These are phyloP conservation scores for Exophiala calicioides DNA, from an alignment of 2,329 filamentous ascomycete species.

Conservation along the genomic window DNA sequence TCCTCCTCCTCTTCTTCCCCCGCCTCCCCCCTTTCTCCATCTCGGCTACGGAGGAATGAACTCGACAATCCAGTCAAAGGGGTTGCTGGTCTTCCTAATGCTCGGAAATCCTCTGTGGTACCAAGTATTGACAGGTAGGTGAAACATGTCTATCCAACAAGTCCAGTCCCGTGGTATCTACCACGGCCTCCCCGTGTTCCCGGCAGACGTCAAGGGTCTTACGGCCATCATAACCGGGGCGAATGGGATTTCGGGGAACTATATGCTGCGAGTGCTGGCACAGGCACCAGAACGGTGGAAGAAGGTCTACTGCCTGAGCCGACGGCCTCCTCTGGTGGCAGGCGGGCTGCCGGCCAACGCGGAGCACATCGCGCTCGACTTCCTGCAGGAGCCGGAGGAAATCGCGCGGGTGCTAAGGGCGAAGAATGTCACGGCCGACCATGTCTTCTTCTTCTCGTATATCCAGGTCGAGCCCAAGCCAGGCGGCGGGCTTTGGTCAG, in stretches of 20 bases:
- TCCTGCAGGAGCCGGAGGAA: conserved; percentile 35
- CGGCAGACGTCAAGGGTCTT: conserved; percentile 43
- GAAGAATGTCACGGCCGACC: conserved; percentile 38
- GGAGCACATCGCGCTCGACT: conserved; percentile 38
- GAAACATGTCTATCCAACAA: conserved; percentile 7
- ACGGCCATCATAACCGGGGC: conserved; percentile 56
- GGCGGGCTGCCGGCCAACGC: conserved; percentile 41
- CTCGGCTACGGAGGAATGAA: no score
- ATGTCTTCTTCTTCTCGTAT: conserved; percentile 58
- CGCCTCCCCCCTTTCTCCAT: no score
- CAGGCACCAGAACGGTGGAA: conserved; percentile 51
- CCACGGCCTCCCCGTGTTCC: conserved; percentile 51
- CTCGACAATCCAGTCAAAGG: no score
- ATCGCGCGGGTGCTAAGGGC: conserved; percentile 34
- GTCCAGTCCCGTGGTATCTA: conserved; percentile 45
- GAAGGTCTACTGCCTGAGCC: conserved; percentile 53
- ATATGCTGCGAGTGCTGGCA: conserved; percentile 52
- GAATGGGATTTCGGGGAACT: conserved; percentile 56
- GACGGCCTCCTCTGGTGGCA: conserved; percentile 47
- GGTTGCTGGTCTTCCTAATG: no score
- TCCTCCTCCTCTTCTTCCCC: no score
- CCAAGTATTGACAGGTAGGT: no score
- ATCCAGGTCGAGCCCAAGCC: conserved; percentile 51
- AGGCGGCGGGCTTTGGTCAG: conserved; percentile 49
- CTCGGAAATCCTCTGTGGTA: no score